Evolutionary conservation across 768 basidiomycete species (phyloP), one percentile per base, ranked within the genome.

Genomic region (Amanita jacksonii): DNA sequence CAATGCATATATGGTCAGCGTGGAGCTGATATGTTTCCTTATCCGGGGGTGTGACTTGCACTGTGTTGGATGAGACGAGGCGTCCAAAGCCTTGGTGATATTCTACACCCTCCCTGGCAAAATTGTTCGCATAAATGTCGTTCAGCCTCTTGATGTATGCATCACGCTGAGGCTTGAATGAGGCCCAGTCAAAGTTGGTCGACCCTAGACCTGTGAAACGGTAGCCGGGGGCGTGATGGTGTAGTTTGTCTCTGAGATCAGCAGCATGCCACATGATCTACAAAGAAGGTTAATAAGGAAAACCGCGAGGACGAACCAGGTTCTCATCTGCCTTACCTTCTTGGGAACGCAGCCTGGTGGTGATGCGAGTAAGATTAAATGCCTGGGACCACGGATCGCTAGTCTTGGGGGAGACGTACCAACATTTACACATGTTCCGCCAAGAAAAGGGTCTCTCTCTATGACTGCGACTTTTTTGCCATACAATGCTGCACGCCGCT

Each of bases 211-310:
- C 82, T 47, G 73, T 72, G 56, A 86, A 82, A 41, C 81, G 74
- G 62, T 85, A 89, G 13, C 76, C 80, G n/a, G 72, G 59, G 12
- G 74, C 70, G 46, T 92, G 87, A 52, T 86, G 76, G 20, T 72
- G 69, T 25, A 97, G 63, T 60, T 83, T 87, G 56, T 98, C 93
- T 23, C 84, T 81, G 45, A 90, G 66, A 63, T 93, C 89, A 20
- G 88, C 86, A 31, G 90, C 89, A 50, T 92, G 85, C 94, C 94
- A 99, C 94, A 98, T 98, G 44, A 99, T 81, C 89, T 94, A 46
- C 43, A 47, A 24, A 6, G 18, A 33, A 27, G 16, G 32, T 43
- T 32, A 43, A n/a, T n/a, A n/a, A n/a, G n/a, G n/a, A n/a, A n/a
- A n/a, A n/a, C n/a, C n/a, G n/a, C n/a, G n/a, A n/a, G n/a, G n/a